Evolutionary conservation across 495 filamentous ascomycete genomes (phyloP), one percentile per base, ranked within the genome.

Genomic region (Penicillium manginii): DNA sequence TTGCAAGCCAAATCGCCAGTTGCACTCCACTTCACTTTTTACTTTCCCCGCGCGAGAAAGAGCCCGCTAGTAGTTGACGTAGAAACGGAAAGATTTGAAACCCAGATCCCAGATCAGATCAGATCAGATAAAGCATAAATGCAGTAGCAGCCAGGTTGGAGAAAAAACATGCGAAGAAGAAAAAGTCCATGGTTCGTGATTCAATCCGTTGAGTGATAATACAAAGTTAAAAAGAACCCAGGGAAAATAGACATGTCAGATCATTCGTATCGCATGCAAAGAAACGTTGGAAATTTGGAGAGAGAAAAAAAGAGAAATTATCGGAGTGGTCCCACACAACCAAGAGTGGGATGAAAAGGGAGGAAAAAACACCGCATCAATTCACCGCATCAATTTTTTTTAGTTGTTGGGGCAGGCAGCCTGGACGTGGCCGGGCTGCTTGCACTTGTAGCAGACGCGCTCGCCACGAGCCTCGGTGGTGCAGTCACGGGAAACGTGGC

Each of bases 361-460:
- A 26, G 45, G 22, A 47, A 12, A 47, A 9, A 26, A 14, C 21
- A 22, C 22, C 22, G 22, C 10, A 26, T 15, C 22, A 23, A 23
- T 12, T 15, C 45, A 26, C 22, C 45, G 45, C 45, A 43, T 17
- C 40, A 17, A 19, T 43, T 17, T 43, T 43, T 42, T 47, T 47
- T 47, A 23, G 19, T 47, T 47, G 45, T 91, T 91, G 57, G 92
- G 88, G 86, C 94, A 98, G 63, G 88, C 83, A 57, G 91, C 84
- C 84, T 97, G 94, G 69, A 98, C 86, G 80, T 98, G 94, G 67
- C 94, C 94, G 57, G 92, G 88, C 80, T 97, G 91, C 84, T 97
- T 96, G 91, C 94, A 98, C 79, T 93, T 94, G 83, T 98, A 98
- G 87, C 94, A 98, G 69, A 93, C 92, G 66, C 96, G 91, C 83